These are phyloP conservation scores for Mucor ambiguus DNA, from an alignment of 371 early-diverging fungal genomes.

Conservation along the genomic window DNA sequence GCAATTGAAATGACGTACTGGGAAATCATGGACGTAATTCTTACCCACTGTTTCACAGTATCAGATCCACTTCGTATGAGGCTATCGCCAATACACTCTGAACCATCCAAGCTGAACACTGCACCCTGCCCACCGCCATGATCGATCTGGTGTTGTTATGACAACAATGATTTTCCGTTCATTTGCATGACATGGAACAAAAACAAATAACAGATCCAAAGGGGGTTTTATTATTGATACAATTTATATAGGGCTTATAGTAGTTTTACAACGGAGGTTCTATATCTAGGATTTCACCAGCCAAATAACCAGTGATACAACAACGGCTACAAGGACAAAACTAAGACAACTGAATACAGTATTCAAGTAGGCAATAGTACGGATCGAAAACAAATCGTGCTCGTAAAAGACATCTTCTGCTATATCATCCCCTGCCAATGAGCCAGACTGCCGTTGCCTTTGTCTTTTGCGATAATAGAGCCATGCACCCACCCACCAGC, in stretches of 20 bases:
- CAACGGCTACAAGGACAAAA: slow-evolving; percentile 5
- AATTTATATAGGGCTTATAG: background rate
- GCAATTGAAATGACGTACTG: slow-evolving; percentile 3
- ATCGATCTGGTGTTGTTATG: background rate
- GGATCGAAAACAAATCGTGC: slow-evolving; percentile 1
- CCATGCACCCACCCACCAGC: slow-evolving; percentile 26
- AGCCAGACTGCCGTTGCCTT: background rate
- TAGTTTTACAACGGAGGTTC: background rate
- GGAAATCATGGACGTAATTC: background rate
- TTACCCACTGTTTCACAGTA: background rate
- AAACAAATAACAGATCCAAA: background rate
- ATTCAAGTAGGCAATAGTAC: slow-evolving; percentile 16
- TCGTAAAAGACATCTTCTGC: background rate
- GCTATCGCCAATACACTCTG: too few relatives aligned
- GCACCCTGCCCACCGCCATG: background rate
- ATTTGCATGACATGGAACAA: background rate
- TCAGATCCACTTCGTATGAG: too few relatives aligned
- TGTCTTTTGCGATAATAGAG: background rate
- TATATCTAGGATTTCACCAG: background rate
- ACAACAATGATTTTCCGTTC: background rate
- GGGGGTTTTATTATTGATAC: background rate
- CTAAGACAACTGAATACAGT: slow-evolving; percentile 11
- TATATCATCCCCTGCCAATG: background rate
- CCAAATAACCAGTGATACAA: slow-evolving; percentile 10
- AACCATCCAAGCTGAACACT: too few relatives aligned